phyloP scores from a whole-genome alignment of 2,329 filamentous ascomycete species.

The Herpotrichia juniperi region DNA sequence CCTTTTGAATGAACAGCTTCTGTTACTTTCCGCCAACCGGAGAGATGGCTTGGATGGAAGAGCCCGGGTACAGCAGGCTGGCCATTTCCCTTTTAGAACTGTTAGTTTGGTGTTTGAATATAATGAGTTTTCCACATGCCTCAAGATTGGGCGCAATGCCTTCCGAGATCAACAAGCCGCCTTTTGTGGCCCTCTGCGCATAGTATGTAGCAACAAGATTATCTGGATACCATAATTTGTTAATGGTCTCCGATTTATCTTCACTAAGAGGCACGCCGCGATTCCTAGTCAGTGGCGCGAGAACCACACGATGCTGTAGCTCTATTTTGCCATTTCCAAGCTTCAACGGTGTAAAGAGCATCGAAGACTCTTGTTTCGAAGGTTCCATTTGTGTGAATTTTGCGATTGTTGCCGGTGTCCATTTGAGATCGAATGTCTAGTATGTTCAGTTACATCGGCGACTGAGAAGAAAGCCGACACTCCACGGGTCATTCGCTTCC shows the following conservation, averaged over 20 bases:
- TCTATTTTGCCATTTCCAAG: conserved; percentile 34
- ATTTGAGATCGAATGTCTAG: background rate
- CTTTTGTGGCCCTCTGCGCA: conserved; percentile 55
- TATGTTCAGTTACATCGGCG: background rate
- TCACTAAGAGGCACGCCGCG: conserved; percentile 50
- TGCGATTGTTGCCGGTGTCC: background rate
- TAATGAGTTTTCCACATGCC: conserved; percentile 29
- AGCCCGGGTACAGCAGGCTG: conserved; percentile 35
- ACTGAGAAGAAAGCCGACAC: background rate
- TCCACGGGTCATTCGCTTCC: background rate
- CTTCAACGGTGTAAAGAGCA: conserved; percentile 36
- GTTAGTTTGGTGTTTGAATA: background rate
- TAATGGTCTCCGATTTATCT: conserved; percentile 49
- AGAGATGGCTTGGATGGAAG: conserved; percentile 44
- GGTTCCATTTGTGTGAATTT: background rate
- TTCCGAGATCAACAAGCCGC: conserved; percentile 63
- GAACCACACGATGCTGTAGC: conserved; percentile 37
- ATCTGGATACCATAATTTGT: conserved; percentile 54
- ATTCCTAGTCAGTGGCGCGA: conserved; percentile 43
- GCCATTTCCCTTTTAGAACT: conserved; percentile 37
- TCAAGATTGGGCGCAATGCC: conserved; percentile 57
- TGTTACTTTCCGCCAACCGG: conserved; percentile 56
- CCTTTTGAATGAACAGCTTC: conserved; percentile 56
- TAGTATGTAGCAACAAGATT: conserved; percentile 55
- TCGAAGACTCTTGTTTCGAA: conserved; percentile 28